Conservation (phyloP, 164 flowering plant genomes). For the Umbilicus rupestris region DNA sequence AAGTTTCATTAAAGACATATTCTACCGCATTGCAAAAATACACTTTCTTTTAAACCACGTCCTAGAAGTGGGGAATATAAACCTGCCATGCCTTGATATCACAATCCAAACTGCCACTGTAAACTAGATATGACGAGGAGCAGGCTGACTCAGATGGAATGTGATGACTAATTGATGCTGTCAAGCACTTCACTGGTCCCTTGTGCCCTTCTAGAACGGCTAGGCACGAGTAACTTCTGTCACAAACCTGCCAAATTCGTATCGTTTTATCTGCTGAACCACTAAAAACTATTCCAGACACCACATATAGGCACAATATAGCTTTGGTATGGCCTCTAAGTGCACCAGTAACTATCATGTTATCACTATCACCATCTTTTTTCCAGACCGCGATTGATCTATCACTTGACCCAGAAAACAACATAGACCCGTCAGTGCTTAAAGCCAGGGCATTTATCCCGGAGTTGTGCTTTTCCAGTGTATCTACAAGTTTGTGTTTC, state of each 20-base stretch:
- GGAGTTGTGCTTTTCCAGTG: slow-evolving; percentile 57
- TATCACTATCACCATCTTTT: slow-evolving; percentile 19
- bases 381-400: slow-evolving; percentile 70
- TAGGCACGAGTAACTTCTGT: slow-evolving; percentile 36
- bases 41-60: not conserved
- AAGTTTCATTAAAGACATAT: not conserved
- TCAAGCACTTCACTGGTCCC: slow-evolving; percentile 75
- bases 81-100: slow-evolving; percentile 70
- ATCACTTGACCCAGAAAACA: slow-evolving; percentile 77
- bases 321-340: slow-evolving; percentile 68
- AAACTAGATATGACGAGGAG: slow-evolving; percentile 25
- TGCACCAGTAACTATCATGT: slow-evolving; percentile 44
- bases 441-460: slow-evolving; percentile 75
- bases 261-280: slow-evolving; percentile 83
- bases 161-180: slow-evolving; percentile 25
- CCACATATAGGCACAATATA: slow-evolving; percentile 55
- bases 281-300: slow-evolving; percentile 47
- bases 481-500: slow-evolving; percentile 39
- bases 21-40: not conserved
- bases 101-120: slow-evolving; percentile 80
- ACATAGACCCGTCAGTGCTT: slow-evolving; percentile 39
- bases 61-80: slow-evolving; percentile 24
- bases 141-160: slow-evolving; percentile 8
- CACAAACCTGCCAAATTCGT: slow-evolving; percentile 61
- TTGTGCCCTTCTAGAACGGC: slow-evolving; percentile 71